Evolutionary conservation across 345 rosid species (phyloP), one percentile per base, ranked within the genome.

Genomic region (Pseudoturritis turrita): DNA sequence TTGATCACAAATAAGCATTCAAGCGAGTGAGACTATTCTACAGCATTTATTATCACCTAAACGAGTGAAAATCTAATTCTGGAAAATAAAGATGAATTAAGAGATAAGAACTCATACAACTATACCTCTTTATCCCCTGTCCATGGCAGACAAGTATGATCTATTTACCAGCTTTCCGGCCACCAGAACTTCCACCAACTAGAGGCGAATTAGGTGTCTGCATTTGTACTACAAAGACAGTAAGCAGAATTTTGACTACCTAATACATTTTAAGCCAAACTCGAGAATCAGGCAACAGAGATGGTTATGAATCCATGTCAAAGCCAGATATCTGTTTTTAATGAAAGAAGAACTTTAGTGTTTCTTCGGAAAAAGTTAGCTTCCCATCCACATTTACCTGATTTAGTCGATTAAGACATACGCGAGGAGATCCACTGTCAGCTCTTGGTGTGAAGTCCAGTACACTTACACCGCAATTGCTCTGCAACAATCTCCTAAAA

Each of bases 381-480:
- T 47, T 54, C 29, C 50, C 49, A 33, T 66, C 60, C 71, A 61
- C 46, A 43, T 26, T 15, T 25, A 89, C 98, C 96, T 93, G 97
- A 78, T 93, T 93, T 50, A 93, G 61, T 69, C 97, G 93, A 83
- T 93, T 87, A 57, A 93, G 88, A 69, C 94, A 87, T 43, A 93
- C 87, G 35, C 54, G 63, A 14, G 97, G 89, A 21, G 92, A 81
- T 25, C 89, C 88, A 46, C 88, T 85, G 9, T 87, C 91, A 74
- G 84, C 53, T 60, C 67, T 50, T 10, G 89, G 92, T 23, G 83
- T 82, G 71, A 90, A 90, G 76, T 93, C 98, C 66, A 93, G 81
- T 57, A 93, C 92, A 22, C 90, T 93, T 22, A 90, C 97, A 29
- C 98, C 98, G 29, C 97, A 93, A 57, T 93, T 93, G 77, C 97